Percentiles rank a stretch among this genome's conserved stretches.
Conservation (phyloP, 2,329 filamentous ascomycete species). For the Paracoccidioides brasiliensis region DNA sequence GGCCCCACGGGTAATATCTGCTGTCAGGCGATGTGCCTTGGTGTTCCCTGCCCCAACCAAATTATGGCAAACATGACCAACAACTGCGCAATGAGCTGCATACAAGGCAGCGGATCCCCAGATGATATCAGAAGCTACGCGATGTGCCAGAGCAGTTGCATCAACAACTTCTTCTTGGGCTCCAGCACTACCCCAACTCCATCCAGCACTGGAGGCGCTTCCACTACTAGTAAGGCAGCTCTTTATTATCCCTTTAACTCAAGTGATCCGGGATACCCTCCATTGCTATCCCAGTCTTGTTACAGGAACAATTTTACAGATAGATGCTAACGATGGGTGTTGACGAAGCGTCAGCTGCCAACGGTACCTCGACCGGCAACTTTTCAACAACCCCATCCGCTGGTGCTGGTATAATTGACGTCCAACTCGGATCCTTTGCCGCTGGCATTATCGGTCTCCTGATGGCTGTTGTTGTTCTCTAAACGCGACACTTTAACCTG, state of each 20-base stretch:
- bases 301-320: not conserved
- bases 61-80: slow-evolving; percentile 38
- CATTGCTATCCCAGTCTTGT: not conserved
- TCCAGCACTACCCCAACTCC: slow-evolving; percentile 14
- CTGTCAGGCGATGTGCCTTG: slow-evolving; percentile 40
- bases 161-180: slow-evolving; percentile 36
- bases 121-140: slow-evolving; percentile 35
- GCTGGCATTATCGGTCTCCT: slow-evolving; percentile 24
- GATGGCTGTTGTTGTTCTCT: slow-evolving; percentile 27
- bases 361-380: slow-evolving; percentile 1
- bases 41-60: slow-evolving; percentile 40
- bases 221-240: slow-evolving; percentile 6
- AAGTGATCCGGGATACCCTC: too few relatives aligned
- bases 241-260: not conserved
- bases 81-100: slow-evolving; percentile 39
- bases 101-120: slow-evolving; percentile 39
- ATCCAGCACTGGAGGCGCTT: slow-evolving; percentile 11
- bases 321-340: not conserved
- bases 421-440: slow-evolving; percentile 22
- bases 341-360: slow-evolving; percentile 6
- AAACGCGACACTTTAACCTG: slow-evolving; percentile 6
- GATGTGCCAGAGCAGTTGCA: slow-evolving; percentile 38
- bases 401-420: slow-evolving; percentile 8
- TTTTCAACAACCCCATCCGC: slow-evolving; percentile 17
- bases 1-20: slow-evolving; percentile 35